Conservation (phyloP, 2,329 filamentous ascomycete genomes). For the Trichoderma aggressivum region DNA sequence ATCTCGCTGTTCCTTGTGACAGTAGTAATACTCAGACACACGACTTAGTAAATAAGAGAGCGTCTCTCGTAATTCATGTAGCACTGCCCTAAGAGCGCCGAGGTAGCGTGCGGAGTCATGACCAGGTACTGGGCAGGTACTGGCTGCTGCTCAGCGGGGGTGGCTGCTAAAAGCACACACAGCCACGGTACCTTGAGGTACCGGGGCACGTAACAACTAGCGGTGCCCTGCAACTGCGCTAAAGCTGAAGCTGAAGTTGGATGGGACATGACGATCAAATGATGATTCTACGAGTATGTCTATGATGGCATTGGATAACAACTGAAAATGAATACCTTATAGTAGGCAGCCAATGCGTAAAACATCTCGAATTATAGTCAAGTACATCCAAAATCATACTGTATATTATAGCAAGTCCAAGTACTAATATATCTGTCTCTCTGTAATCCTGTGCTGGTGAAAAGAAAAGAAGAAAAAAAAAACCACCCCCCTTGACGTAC, state of each 20-base stretch:
- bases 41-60: neutral
- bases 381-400: accelerated
- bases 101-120: neutral
- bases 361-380: neutral
- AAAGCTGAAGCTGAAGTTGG: neutral
- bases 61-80: neutral
- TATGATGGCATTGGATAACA: neutral
- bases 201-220: neutral
- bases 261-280: neutral
- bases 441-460: neutral
- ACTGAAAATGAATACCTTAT: no score
- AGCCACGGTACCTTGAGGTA: neutral
- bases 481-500: neutral
- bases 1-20: neutral
- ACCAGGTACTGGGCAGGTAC: neutral
- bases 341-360: neutral
- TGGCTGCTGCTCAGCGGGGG: neutral
- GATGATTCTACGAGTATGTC: neutral
- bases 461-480: neutral
- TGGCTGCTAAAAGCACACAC: neutral
- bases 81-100: neutral
- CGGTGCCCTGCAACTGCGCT: neutral
- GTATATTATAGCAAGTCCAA: neutral
- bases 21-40: neutral
- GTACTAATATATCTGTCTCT: neutral